phyloP scores from a whole-genome alignment of 495 filamentous ascomycete species.

The Tirmania nivea region DNA sequence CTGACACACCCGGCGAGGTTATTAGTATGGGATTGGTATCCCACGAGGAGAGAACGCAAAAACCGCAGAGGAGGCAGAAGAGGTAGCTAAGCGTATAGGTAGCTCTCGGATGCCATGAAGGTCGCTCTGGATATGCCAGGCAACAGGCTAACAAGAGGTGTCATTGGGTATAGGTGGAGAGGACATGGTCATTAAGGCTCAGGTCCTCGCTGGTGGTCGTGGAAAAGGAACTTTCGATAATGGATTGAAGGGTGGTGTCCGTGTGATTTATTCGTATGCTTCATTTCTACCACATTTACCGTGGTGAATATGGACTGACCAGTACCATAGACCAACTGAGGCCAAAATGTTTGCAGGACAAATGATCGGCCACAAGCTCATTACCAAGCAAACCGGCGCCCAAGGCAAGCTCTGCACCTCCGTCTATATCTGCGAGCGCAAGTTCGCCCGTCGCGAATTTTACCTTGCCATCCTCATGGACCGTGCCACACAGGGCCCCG shows the following conservation, averaged over 20 bases:
- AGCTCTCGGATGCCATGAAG: slow-evolving; percentile 11
- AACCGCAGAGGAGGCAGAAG: slow-evolving; percentile 70
- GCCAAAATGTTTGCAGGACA: slow-evolving; percentile 95
- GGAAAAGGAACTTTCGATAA: slow-evolving; percentile 96
- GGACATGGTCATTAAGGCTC: slow-evolving; percentile 98
- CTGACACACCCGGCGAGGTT: slow-evolving; percentile 1
- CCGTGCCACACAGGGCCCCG: slow-evolving; percentile 68
- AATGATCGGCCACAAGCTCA: slow-evolving; percentile 98
- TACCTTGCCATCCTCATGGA: slow-evolving; percentile 98
- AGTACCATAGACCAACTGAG: slow-evolving; percentile 42
- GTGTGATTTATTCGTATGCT: slow-evolving; percentile 84
- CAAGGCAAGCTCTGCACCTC: slow-evolving; percentile 77
- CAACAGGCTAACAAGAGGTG: too few species aligned
- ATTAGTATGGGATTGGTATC: slow-evolving; percentile 79
- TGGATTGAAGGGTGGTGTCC: slow-evolving; percentile 93
- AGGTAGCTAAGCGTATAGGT: slow-evolving; percentile 72
- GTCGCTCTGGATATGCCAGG: too few species aligned
- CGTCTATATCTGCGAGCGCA: slow-evolving; percentile 97
- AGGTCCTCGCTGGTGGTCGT: slow-evolving; percentile 91
- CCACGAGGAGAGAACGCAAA: slow-evolving; percentile 71
- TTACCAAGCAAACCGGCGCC: slow-evolving; percentile 97
- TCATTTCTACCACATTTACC: background rate
- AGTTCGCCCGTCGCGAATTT: slow-evolving; percentile 97
- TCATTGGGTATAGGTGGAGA: slow-evolving; percentile 38
- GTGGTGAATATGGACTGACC: slow-evolving; percentile 2